These are phyloP conservation scores for Aethionema arabicum DNA, from an alignment of 345 rosid genomes.

Conservation along the genomic window DNA sequence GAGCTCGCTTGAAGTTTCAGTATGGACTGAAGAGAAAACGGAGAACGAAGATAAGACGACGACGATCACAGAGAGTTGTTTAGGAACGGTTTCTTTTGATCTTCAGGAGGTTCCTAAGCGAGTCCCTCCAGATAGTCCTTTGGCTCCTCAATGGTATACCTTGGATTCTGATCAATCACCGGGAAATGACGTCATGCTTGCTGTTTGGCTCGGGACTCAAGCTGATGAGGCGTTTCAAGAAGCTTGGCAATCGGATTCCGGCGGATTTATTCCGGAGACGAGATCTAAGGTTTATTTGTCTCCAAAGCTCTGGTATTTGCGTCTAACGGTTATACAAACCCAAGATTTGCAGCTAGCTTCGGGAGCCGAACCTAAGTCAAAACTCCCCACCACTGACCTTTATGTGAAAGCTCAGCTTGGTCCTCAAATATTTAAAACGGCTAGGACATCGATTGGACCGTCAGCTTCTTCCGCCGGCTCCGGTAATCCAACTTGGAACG, in stretches of 20 bases:
- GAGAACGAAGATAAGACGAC: constrained; percentile 48
- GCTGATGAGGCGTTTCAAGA: constrained; percentile 94
- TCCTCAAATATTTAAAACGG: constrained; percentile 77
- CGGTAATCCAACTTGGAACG: constrained; percentile 83
- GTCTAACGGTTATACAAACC: constrained; percentile 94
- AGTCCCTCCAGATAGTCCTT: constrained; percentile 84
- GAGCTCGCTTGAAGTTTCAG: constrained; percentile 64
- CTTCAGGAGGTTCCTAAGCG: constrained; percentile 83
- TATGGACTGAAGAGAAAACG: constrained; percentile 70
- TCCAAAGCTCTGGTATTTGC: constrained; percentile 93
- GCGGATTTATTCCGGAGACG: constrained; percentile 87
- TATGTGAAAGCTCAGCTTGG: constrained; percentile 85
- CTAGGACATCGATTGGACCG: constrained; percentile 55
- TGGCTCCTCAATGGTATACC: constrained; percentile 94
- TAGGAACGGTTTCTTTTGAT: constrained; percentile 90
- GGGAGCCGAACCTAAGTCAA: constrained; percentile 62
- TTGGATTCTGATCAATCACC: constrained; percentile 64
- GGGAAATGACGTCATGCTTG: constrained; percentile 92
- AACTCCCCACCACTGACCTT: constrained; percentile 53
- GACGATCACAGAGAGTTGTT: constrained; percentile 45
- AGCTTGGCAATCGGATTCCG: constrained; percentile 97
- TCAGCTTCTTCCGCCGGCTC: constrained; percentile 50
- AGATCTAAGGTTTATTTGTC: constrained; percentile 87
- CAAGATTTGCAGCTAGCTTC: constrained; percentile 80
- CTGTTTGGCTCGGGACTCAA: constrained; percentile 90